These are phyloP conservation scores for Aspergillus ustus DNA, from an alignment of 2,329 filamentous ascomycete genomes.

Conservation along the genomic window DNA sequence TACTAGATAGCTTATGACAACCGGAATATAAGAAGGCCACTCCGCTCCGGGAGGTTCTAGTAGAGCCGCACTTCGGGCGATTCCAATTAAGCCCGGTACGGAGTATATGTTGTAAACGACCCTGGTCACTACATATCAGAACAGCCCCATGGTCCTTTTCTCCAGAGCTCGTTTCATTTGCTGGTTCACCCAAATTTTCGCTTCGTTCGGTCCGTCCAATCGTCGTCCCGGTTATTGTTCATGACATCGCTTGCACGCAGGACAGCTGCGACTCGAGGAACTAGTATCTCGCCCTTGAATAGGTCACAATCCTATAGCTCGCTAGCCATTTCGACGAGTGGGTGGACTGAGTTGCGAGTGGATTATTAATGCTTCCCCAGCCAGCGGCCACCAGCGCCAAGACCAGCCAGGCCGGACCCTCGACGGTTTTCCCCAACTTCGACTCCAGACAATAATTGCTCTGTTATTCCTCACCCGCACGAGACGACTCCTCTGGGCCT, in stretches of 20 bases:
- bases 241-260: not conserved
- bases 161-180: not conserved
- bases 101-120: not conserved
- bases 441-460: conserved; percentile 5
- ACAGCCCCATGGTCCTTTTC: not conserved
- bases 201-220: not conserved
- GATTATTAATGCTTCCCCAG: not conserved
- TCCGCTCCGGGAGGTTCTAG: no score
- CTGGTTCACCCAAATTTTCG: conserved; percentile 1
- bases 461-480: not conserved
- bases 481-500: no score
- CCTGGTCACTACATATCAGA: not conserved
- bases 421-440: not conserved
- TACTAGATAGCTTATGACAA: conserved; percentile 10
- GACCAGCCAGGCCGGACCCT: not conserved
- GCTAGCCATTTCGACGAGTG: not conserved
- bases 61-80: not conserved
- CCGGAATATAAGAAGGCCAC: no score
- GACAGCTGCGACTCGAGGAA: not conserved
- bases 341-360: not conserved
- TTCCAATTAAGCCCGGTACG: not conserved
- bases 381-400: not conserved
- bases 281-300: not conserved
- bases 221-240: not conserved
- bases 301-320: not conserved